Percentiles rank a stretch among this genome's conserved stretches.
Conservation (phyloP, 163 green algal species). For the Prototheca stagnorum region DNA sequence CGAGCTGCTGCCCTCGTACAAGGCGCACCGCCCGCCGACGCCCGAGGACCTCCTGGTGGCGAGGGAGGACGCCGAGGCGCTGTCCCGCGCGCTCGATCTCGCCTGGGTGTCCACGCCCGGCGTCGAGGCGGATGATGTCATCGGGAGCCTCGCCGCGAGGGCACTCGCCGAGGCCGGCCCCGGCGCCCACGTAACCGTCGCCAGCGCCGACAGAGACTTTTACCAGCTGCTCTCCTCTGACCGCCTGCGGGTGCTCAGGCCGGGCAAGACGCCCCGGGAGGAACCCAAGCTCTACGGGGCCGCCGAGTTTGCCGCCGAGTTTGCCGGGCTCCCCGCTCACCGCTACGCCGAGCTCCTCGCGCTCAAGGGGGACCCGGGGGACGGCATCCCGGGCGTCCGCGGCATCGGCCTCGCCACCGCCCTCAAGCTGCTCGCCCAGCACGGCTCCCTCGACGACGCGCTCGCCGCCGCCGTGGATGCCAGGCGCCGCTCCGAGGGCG, state of each 20-base stretch:
- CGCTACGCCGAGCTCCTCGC: conserved; percentile 49
- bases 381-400: conserved; percentile 52
- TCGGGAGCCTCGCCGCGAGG: conserved; percentile 32
- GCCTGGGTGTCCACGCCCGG: conserved; percentile 28
- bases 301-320: conserved; percentile 15
- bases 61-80: background rate
- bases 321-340: conserved; percentile 21
- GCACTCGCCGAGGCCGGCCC: too few species aligned
- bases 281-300: too few species aligned
- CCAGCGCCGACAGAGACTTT: too few species aligned
- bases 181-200: too few species aligned
- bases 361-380: conserved; percentile 35
- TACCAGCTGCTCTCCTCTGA: too few species aligned
- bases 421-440: conserved; percentile 24
- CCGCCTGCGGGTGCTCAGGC: too few species aligned
- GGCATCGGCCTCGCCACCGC: conserved; percentile 43
- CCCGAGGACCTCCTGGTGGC: conserved; percentile 27
- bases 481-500: conserved; percentile 9
- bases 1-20: conserved; percentile 44
- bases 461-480: conserved; percentile 12
- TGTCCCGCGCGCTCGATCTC: conserved; percentile 7
- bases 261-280: too few species aligned
- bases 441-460: conserved; percentile 28
- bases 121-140: conserved; percentile 59
- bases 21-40: conserved; percentile 31